Evolutionary conservation across 176 grass and related monocot genomes (phyloP).

Genomic region (Cenchrus purpureus): DNA sequence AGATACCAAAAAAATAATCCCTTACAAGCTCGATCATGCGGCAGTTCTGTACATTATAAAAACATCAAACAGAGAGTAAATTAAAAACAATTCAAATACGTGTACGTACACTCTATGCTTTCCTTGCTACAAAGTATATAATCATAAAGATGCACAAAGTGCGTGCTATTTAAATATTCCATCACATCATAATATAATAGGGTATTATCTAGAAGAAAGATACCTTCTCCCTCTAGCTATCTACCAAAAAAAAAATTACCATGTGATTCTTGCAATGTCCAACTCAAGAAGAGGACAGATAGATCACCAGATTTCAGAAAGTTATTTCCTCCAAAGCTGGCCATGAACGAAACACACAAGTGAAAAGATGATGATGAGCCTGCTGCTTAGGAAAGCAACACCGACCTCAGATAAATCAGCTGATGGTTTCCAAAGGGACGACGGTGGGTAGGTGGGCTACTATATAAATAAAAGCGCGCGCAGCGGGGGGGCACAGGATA

Average conservation of each 20-base stretch:
- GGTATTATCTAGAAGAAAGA: constrained; percentile 30
- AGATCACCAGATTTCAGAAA: constrained; percentile 30
- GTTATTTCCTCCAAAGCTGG: neutral
- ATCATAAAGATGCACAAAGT: neutral
- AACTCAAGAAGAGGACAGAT: neutral
- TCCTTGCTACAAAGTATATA: no score
- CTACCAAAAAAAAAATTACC: neutral
- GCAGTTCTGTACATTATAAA: neutral
- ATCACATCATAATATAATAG: neutral
- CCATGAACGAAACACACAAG: neutral
- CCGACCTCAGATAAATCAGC: neutral
- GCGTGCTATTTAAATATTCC: constrained; percentile 9
- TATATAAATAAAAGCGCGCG: neutral
- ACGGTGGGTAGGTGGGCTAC: neutral
- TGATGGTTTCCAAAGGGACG: neutral
- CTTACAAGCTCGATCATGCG: neutral
- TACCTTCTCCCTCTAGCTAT: neutral
- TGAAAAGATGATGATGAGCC: neutral
- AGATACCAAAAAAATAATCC: neutral
- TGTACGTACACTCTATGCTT: no score
- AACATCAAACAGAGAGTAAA: neutral
- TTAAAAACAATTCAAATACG: neutral
- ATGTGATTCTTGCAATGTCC: neutral
- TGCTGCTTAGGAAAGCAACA: neutral
- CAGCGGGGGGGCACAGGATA: neutral